Evolutionary conservation across 441 rosid genomes (phyloP).

Genomic region (Corymbia citriodora): DNA sequence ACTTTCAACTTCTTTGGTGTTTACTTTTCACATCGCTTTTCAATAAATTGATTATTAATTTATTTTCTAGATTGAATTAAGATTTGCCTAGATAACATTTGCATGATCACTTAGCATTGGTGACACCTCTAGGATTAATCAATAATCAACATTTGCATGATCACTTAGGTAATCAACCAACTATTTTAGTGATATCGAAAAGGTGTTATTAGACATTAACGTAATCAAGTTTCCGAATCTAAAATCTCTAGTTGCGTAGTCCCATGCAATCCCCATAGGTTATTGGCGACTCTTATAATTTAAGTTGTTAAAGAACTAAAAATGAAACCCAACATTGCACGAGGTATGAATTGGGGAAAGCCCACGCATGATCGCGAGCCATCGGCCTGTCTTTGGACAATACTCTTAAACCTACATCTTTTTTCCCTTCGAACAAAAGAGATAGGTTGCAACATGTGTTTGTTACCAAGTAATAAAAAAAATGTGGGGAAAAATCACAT

Average conservation of each 20-base stretch:
- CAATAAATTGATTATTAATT: neutral
- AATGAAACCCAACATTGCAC: neutral
- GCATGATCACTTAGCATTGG: neutral
- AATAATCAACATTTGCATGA: neutral
- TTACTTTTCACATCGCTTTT: neutral
- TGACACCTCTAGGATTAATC: too few species aligned
- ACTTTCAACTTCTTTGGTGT: neutral
- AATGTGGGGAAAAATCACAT: neutral
- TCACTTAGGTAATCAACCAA: neutral
- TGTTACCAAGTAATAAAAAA: neutral
- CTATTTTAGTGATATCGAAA: neutral
- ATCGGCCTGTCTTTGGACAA: neutral
- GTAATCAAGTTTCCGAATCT: neutral
- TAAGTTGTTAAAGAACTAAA: neutral
- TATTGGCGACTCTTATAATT: too few species aligned
- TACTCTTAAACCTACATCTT: rapidly evolving
- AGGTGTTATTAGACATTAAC: neutral
- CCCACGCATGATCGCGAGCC: rapidly evolving
- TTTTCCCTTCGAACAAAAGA: neutral
- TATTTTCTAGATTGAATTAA: neutral
- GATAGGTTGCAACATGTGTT: neutral
- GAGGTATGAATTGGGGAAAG: neutral
- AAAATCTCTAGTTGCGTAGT: too few species aligned
- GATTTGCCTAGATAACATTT: neutral
- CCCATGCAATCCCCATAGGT: neutral